Evolutionary conservation across 768 basidiomycete genomes (phyloP).

Genomic region (Agrocybe chaxingu): DNA sequence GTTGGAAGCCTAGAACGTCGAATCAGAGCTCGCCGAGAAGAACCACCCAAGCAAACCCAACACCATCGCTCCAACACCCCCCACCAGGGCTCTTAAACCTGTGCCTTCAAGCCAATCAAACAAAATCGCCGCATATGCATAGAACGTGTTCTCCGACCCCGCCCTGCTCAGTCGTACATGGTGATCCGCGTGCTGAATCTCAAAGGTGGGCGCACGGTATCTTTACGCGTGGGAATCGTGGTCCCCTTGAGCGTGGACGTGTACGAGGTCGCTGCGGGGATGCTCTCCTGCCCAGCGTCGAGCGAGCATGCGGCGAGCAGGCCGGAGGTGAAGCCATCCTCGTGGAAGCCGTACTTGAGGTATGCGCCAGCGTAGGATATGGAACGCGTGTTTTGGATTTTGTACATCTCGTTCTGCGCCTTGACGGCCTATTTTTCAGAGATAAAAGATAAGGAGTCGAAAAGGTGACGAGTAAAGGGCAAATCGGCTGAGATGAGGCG

Average conservation of each 20-base stretch:
- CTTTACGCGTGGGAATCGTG: conserved; percentile 19
- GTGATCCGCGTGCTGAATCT: conserved; percentile 36
- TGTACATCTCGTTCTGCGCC: conserved; percentile 48
- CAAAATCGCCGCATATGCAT: conserved; percentile 21
- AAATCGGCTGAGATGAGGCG: too few relatives aligned
- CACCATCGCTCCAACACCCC: conserved; percentile 21
- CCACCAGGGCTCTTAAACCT: conserved; percentile 28
- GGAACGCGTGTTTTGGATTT: conserved; percentile 60
- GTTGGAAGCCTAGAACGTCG: too few relatives aligned
- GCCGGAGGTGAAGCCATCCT: conserved; percentile 66
- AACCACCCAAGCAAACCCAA: conserved; percentile 14
- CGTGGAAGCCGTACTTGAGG: conserved; percentile 78
- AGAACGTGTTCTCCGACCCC: conserved; percentile 11
- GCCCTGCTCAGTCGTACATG: conserved; percentile 22
- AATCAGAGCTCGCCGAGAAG: conserved; percentile 8
- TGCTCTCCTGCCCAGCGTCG: conserved; percentile 17
- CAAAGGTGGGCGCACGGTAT: conserved; percentile 37
- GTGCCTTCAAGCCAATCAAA: conserved; percentile 39
- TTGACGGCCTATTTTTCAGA: conserved; percentile 40
- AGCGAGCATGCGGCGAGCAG: conserved; percentile 34
- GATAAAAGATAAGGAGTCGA: background rate
- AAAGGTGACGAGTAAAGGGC: background rate
- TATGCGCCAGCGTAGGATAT: conserved; percentile 72
- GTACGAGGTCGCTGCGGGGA: conserved; percentile 11
- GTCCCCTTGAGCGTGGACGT: conserved; percentile 8